These are phyloP conservation scores for Fusarium pseudoanthophilum DNA, from an alignment of 2,329 filamentous ascomycete species.

Conservation along the genomic window DNA sequence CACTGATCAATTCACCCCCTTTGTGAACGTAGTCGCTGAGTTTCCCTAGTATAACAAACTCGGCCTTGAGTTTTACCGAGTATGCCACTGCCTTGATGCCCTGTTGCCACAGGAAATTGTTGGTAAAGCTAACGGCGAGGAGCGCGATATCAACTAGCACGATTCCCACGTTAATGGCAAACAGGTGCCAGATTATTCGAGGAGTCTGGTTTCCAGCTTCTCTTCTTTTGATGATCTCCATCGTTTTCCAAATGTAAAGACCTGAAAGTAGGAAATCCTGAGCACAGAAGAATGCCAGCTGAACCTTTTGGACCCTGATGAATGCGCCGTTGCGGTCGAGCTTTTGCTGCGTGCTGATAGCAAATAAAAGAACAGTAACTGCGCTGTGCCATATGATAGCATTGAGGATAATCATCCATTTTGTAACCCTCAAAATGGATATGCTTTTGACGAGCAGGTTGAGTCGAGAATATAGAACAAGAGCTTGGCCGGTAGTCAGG, in stretches of 20 bases:
- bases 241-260: conserved; percentile 32
- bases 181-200: conserved; percentile 32
- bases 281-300: conserved; percentile 26
- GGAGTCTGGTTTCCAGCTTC: conserved; percentile 13
- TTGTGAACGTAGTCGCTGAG: conserved; percentile 49
- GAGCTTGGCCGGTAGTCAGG: conserved; percentile 30
- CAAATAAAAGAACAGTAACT: conserved; percentile 26
- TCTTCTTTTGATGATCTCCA: conserved; percentile 20
- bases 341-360: conserved; percentile 7
- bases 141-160: conserved; percentile 56
- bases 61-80: conserved; percentile 53
- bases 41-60: conserved; percentile 51
- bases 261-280: conserved; percentile 33
- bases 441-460: conserved; percentile 19
- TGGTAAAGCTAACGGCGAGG: conserved; percentile 47
- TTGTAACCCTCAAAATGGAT: background rate
- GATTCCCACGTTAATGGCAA: conserved; percentile 54
- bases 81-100: conserved; percentile 50
- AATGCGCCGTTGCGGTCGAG: conserved; percentile 7
- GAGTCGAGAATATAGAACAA: conserved; percentile 36
- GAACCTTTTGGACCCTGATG: conserved; percentile 17
- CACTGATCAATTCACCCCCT: conserved; percentile 24
- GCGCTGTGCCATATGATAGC: conserved; percentile 27
- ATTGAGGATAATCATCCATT: conserved; percentile 32
- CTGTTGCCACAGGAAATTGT: conserved; percentile 48